Evolutionary conservation across 2,329 filamentous ascomycete species (phyloP), one percentile per base, ranked within the genome.

Genomic region (Ilyonectria destructans): DNA sequence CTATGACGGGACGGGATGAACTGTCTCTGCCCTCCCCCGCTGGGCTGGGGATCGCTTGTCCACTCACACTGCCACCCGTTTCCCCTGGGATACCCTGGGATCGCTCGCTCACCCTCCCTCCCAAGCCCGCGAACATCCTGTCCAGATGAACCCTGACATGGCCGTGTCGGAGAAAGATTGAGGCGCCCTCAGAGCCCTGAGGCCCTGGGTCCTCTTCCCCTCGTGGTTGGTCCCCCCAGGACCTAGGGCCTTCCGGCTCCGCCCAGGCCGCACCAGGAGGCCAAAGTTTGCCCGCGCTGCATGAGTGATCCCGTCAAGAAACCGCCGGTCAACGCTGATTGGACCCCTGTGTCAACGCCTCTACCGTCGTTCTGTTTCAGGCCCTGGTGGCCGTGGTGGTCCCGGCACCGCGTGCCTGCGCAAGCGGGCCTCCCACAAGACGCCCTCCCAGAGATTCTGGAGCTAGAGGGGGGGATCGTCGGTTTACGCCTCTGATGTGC

Each of bases 321-420:
- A 62, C 58, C 58, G 48, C 40, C 48, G 43, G 40, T 45, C 23
- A 40, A 43, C 49, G 48, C 33, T 65, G 55, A 68, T 71, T 71
- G 68, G 67, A 46, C 43, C 56, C 43, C 58, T 70, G 60, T 58
- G 35, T 67, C 51, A 49, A 62, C 31, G 31, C 59, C 68, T 60
- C 73, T 68, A 58, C 63, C 60, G 58, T 67, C 68, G 58, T 67
- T 69, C 69, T 75, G 74, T 75, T 75, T 75, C 74, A 75, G 74
- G 71, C 58, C 72, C 68, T 65, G 58, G 66, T 64, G 58, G 57
- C 48, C 33, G 54, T 52, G 37, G 51, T 35, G 19, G 51, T 35
- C 58, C 54, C 52, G 54, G 60, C 58, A 3, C 49, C 65, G 62
- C 55, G 65, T 74, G 67, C 65, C 69, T 71, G 56, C 66, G 51